Evolutionary conservation across 495 filamentous ascomycete genomes (phyloP).

Genomic region (Lepraria neglecta): DNA sequence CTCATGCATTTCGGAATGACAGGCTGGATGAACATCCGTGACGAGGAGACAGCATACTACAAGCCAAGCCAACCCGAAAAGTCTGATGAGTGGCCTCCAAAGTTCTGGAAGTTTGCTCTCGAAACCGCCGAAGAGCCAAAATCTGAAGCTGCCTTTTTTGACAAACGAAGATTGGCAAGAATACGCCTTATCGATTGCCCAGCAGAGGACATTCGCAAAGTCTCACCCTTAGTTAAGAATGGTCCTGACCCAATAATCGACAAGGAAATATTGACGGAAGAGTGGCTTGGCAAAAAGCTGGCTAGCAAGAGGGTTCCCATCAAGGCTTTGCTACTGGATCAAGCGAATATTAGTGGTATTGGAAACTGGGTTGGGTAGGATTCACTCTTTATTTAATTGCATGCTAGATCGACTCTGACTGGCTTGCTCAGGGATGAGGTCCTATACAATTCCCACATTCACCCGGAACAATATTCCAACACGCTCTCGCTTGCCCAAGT

Average conservation of each 20-base stretch:
- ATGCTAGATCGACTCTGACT: slow-evolving; percentile 21
- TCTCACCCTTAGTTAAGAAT: slow-evolving; percentile 76
- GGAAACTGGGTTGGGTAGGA: slow-evolving; percentile 89
- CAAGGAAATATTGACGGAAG: slow-evolving; percentile 62
- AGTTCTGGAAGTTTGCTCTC: slow-evolving; percentile 80
- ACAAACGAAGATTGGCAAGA: slow-evolving; percentile 66
- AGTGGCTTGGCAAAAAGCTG: slow-evolving; percentile 65
- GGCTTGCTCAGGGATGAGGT: slow-evolving; percentile 67
- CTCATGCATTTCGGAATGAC: slow-evolving; percentile 90
- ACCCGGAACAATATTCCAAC: slow-evolving; percentile 88
- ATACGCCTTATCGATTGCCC: slow-evolving; percentile 78
- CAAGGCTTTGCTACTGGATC: slow-evolving; percentile 81
- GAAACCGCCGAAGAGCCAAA: slow-evolving; percentile 53
- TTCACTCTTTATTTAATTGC: background rate
- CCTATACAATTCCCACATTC: slow-evolving; percentile 76
- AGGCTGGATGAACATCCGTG: slow-evolving; percentile 83
- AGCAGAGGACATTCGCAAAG: slow-evolving; percentile 65
- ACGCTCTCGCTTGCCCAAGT: slow-evolving; percentile 69
- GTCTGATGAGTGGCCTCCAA: slow-evolving; percentile 71
- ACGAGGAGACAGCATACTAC: slow-evolving; percentile 71
- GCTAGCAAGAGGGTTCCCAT: slow-evolving; percentile 70
- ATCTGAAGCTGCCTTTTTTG: slow-evolving; percentile 76
- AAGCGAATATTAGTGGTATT: slow-evolving; percentile 84
- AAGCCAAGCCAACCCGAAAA: slow-evolving; percentile 56
- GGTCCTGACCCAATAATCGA: slow-evolving; percentile 92